Evolutionary conservation across 164 flowering plant species (phyloP), one percentile per base, ranked within the genome.

Genomic region (Stephania cephalantha): DNA sequence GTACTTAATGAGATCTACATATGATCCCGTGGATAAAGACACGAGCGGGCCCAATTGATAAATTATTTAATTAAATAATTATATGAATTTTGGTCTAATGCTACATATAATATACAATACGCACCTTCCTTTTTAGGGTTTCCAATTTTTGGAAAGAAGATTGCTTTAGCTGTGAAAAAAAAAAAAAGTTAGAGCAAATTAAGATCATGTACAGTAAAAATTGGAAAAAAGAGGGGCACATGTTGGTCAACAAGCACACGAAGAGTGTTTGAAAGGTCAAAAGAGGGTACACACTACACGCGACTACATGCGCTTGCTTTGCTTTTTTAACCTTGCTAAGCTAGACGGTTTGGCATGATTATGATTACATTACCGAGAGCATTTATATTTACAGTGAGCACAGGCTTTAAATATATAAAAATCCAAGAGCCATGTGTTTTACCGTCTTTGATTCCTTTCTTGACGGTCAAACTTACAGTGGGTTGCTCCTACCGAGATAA

Each of bases 381-480:
- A 80, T 74, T 83, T 80, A 74, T 67, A 77, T 77, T 81, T 79
- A 75, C 76, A 74, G 83, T 75, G 82, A 4, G 74, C 52, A 78
- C 87, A 84, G 86, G 84, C 86, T 83, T 87, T 84, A 67, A 78
- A 63, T 78, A 66, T 67, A 77, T 71, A 70, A 79, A 72, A 35
- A 50, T 35, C 68, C 45, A 25, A 53, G 68, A 75, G 69, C 75
- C 69, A 73, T 73, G 75, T 86, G 89, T 84, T 86, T 88, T 85
- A 81, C 86, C 83, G 22, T 76, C 73, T 82, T 84, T 86, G 88
- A 83, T 85, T 85, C 88, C 85, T 85, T 81, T 78, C 58, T 85
- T 87, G 86, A 87, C 87, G 87, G 89, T 88, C 89, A 88, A 88
- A 88, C 84, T 80, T 80, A 78, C 84, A 79, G 77, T 71, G 67